Conservation (phyloP, 495 filamentous ascomycete genomes). For the Daldinia caldariorum region DNA sequence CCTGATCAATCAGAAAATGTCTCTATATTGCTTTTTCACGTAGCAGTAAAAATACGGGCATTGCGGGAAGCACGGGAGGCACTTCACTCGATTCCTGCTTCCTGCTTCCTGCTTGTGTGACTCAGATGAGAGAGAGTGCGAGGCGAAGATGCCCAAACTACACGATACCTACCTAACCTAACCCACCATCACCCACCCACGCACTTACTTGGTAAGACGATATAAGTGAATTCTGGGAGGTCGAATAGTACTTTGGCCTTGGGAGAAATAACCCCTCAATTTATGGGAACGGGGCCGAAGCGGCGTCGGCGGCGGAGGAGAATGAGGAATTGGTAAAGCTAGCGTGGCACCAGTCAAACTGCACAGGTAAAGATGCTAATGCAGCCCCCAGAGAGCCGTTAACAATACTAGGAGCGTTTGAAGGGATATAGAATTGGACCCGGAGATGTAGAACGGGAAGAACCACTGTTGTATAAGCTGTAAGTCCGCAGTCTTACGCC, state of each 20-base stretch:
- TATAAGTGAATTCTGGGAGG: conserved; percentile 8
- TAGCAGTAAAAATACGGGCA: neutral
- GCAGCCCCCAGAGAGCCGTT: conserved; percentile 26
- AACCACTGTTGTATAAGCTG: too few species aligned
- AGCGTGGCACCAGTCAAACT: conserved; percentile 42
- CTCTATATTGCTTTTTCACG: conserved; percentile 1
- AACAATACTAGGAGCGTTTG: conserved; percentile 7
- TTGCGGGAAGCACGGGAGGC: neutral
- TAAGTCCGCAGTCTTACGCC: too few species aligned
- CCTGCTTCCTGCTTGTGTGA: neutral
- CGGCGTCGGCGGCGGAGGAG: conserved; percentile 30
- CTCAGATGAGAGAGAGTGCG: neutral
- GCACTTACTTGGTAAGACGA: conserved; percentile 9
- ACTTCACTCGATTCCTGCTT: neutral
- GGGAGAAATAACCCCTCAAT: conserved; percentile 30
- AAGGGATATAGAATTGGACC: conserved; percentile 36
- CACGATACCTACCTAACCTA: neutral
- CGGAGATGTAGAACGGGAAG: conserved; percentile 25
- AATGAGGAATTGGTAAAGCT: conserved; percentile 3
- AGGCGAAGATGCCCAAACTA: conserved; percentile 1
- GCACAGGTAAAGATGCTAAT: conserved; percentile 29
- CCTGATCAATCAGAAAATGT: conserved; percentile 4
- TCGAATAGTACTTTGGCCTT: conserved; percentile 12
- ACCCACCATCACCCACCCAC: neutral
- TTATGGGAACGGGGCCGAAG: conserved; percentile 37